These are phyloP conservation scores for Metarhizium album DNA, from an alignment of 2,329 filamentous ascomycete genomes.

Conservation along the genomic window DNA sequence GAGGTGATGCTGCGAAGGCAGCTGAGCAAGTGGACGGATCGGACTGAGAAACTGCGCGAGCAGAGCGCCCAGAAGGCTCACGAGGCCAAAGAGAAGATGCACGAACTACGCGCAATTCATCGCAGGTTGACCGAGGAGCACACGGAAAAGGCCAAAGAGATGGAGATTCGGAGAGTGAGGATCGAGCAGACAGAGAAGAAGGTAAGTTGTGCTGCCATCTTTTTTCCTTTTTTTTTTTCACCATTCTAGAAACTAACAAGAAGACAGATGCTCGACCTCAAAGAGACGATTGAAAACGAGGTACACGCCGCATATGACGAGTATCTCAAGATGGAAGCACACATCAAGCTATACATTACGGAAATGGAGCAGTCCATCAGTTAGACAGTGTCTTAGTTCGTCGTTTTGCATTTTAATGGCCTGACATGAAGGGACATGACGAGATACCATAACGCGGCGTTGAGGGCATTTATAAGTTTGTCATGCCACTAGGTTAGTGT, in stretches of 20 bases:
- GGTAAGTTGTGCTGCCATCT: conserved; percentile 35
- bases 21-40: conserved; percentile 72
- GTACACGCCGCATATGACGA: conserved; percentile 84
- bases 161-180: conserved; percentile 81
- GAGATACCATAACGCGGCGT: conserved; percentile 32
- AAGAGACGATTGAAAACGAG: conserved; percentile 94
- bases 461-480: conserved; percentile 10
- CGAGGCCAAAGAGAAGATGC: conserved; percentile 78
- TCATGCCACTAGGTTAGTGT: background rate
- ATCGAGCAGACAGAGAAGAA: conserved; percentile 99
- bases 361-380: conserved; percentile 89
- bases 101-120: conserved; percentile 73
- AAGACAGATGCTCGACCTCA: conserved; percentile 83
- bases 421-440: conserved; percentile 9
- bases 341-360: conserved; percentile 94
- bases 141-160: conserved; percentile 76
- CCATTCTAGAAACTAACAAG: background rate
- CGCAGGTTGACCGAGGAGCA: conserved; percentile 74
- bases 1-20: conserved; percentile 78
- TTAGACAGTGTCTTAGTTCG: background rate
- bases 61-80: conserved; percentile 73
- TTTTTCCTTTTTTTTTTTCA: background rate
- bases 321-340: conserved; percentile 94
- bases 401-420: background rate
- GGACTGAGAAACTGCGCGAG: conserved; percentile 73